Percentiles rank a stretch among this genome's conserved stretches.
Conservation (phyloP, 2,329 filamentous ascomycete species). For the Akanthomyces muscarius region DNA sequence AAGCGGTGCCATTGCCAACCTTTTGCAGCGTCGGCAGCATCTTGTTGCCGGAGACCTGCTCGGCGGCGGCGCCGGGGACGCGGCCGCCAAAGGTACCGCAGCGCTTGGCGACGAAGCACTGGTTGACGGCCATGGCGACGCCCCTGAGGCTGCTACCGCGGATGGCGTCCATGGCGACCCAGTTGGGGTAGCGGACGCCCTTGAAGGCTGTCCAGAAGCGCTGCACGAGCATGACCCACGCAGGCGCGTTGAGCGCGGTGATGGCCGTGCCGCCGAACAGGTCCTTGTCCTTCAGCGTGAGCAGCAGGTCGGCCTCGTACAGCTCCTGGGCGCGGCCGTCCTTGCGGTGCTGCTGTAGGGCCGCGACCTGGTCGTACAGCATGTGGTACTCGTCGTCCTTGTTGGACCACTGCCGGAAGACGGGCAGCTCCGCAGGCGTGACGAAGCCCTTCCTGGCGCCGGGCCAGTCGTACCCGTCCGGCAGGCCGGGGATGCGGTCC, state of each 20-base stretch:
- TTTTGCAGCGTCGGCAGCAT: too few species aligned
- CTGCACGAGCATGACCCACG: conserved; percentile 24
- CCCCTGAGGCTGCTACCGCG: conserved; percentile 24
- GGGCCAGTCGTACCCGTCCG: conserved; percentile 20
- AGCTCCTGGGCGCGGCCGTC: conserved; percentile 18
- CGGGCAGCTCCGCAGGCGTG: conserved; percentile 25
- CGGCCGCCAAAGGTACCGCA: conserved; percentile 25
- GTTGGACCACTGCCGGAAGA: conserved; percentile 25
- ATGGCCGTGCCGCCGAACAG: conserved; percentile 17
- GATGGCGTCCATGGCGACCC: conserved; percentile 30
- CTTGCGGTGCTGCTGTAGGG: conserved; percentile 12
- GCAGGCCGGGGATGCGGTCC: conserved; percentile 20
- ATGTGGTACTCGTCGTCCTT: conserved; percentile 13
- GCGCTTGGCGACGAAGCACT: conserved; percentile 27
- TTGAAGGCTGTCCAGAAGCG: conserved; percentile 25
- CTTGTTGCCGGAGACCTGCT: too few species aligned
- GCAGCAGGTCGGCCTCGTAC: conserved; percentile 27
- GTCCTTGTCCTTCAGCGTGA: conserved; percentile 21
- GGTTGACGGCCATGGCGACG: conserved; percentile 28
- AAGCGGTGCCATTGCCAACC: too few species aligned
- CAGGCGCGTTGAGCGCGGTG: conserved; percentile 15
- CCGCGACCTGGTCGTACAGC: conserved; percentile 22
- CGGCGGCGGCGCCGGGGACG: conserved; percentile 15
- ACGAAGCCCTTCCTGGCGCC: conserved; percentile 28
- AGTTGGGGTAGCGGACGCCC: conserved; percentile 29